A percentile compares a stretch with the other conserved stretches of the same genome.
phyloP scores from a whole-genome alignment of 31 red algal species.

The Asparagopsis taxiformis region DNA sequence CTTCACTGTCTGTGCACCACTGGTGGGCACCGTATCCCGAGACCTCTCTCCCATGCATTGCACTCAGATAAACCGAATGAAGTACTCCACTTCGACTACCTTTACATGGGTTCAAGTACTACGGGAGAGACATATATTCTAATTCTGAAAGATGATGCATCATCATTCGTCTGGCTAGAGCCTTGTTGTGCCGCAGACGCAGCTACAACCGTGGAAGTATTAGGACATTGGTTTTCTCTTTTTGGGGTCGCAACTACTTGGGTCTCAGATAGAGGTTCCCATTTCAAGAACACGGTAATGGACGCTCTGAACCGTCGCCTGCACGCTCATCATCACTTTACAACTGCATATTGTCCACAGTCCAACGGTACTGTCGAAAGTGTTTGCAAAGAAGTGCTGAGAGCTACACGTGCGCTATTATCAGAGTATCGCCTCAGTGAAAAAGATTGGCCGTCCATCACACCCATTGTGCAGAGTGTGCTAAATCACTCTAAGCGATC shows the following conservation, averaged over 20 bases:
- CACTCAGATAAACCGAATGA: slow-evolving; percentile 12
- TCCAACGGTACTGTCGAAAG: slow-evolving; percentile 7
- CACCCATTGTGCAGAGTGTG: too few relatives aligned
- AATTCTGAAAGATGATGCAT: slow-evolving; percentile 9
- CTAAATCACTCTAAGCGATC: too few relatives aligned
- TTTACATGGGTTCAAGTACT: neutral
- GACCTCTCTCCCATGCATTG: slow-evolving; percentile 4
- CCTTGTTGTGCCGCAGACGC: neutral
- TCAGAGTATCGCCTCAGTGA: slow-evolving; percentile 2
- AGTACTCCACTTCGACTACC: slow-evolving; percentile 22
- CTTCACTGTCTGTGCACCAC: neutral
- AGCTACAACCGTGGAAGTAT: neutral
- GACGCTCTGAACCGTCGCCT: neutral
- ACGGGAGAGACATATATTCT: neutral
- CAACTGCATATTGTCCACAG: neutral
- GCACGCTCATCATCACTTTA: slow-evolving; percentile 7
- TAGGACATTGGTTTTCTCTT: neutral
- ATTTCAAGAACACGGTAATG: slow-evolving; percentile 19
- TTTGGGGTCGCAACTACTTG: neutral
- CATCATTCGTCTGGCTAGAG: neutral
- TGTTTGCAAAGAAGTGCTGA: neutral
- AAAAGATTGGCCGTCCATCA: too few relatives aligned
- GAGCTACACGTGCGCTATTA: neutral
- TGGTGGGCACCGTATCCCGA: neutral
- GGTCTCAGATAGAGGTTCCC: neutral